Base-by-base conservation (phyloP, 192 early-diverging fungal genomes). In the Backusella liffmaniae region DNA sequence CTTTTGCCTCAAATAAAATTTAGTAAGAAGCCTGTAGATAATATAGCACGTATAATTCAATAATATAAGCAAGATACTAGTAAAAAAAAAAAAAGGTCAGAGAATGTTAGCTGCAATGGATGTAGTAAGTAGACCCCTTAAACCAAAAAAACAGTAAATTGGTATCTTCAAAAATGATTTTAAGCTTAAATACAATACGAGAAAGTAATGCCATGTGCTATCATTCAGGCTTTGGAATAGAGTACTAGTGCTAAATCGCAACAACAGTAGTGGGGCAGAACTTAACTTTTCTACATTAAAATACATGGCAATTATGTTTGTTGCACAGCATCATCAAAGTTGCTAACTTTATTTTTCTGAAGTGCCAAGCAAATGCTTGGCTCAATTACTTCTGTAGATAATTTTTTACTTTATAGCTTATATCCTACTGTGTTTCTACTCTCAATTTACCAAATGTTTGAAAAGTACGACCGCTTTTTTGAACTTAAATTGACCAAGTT, bases 241-340 rank as follows among this genome's bases (percentile, higher is more conserved):
- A 32, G 30, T 32, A 32, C 30, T 32, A 32, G 30, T 32, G 30
- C 30, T 32, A 32, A 32, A 32, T 32, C 30, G 3, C 30, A 67
- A 30, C 53, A 44, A 16, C 49, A 49, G 13, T 26, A 72, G 49
- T 41, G 59, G 71, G 2, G 49, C 76, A 7, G 42, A 74, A 44
- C 13, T 81, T 12, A 32, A 32, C 30, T 32, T 32, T 32, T 37
- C 69, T 23, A 46, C 75, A 4, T 56, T 81, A 9, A 30, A 53
- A 9, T 37, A 12, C 2, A n/a, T 81, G 15, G 16, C 35, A 9
- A 39, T 10, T 3, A 67, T 26, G 0, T 4, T 42, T 3, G 18
- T 71, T 5, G 29, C 51, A 39, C 46, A 44, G 1, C 4, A 37
- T 66, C 42, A 16, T 44, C 15, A 44, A 16, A 15, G 42, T 5